These are phyloP conservation scores for Ceratobasidium sp. DNA, from an alignment of 1,284 basidiomycete species.

Conservation along the genomic window DNA sequence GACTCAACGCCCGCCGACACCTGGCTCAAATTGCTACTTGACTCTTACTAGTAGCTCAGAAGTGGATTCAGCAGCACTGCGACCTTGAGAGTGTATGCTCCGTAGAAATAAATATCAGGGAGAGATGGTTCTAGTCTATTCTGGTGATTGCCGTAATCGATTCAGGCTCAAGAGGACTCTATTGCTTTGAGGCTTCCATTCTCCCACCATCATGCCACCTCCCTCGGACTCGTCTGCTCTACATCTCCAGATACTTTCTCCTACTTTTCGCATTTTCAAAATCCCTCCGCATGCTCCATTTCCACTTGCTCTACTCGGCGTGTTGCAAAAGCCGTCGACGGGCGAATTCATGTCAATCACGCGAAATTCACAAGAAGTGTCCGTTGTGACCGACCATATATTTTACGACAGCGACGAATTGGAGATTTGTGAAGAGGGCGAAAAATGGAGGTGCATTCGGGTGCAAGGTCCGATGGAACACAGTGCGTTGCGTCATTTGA, in stretches of 20 bases:
- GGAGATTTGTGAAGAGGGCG: conserved; percentile 48
- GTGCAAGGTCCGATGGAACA: conserved; percentile 73
- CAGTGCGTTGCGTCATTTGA: conserved; percentile 53
- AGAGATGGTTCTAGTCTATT: too few relatives aligned
- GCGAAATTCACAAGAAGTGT: conserved; percentile 65
- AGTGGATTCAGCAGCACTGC: too few relatives aligned
- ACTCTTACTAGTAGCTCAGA: too few relatives aligned
- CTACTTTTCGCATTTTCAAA: conserved; percentile 67
- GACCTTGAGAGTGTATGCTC: too few relatives aligned
- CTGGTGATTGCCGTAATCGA: conserved; percentile 6
- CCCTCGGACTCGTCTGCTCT: conserved; percentile 58
- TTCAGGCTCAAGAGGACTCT: not conserved
- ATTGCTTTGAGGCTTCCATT: too few relatives aligned
- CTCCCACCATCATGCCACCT: conserved; percentile 57
- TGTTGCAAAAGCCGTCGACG: conserved; percentile 27
- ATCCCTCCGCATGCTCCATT: conserved; percentile 50
- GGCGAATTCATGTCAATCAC: conserved; percentile 63
- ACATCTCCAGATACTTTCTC: conserved; percentile 60
- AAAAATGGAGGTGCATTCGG: conserved; percentile 65
- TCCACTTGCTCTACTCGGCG: conserved; percentile 44
- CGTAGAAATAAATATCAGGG: too few relatives aligned
- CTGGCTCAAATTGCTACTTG: too few relatives aligned
- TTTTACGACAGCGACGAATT: conserved; percentile 48
- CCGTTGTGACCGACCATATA: conserved; percentile 59
- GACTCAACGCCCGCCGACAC: too few relatives aligned